Evolutionary conservation across 2,329 filamentous ascomycete species (phyloP).

Genomic region (Trichoderma atrobrunneum): DNA sequence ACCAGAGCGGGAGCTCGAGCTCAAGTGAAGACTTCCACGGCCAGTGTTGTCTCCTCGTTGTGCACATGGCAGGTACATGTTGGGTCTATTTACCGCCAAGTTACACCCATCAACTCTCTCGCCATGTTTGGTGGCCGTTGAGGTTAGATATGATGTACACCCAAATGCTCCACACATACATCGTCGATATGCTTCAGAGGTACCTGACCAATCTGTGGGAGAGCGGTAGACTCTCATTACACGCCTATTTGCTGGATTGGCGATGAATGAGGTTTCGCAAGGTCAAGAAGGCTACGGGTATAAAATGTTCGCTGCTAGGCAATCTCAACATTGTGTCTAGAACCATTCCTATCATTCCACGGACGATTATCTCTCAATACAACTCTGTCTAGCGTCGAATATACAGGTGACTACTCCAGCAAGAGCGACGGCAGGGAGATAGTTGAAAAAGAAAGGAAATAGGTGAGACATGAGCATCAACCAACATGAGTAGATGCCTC

Average conservation of each 20-base stretch:
- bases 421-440: not conserved
- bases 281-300: not conserved
- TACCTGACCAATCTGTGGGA: not conserved
- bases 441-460: not conserved
- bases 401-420: not conserved
- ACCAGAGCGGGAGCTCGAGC: not conserved
- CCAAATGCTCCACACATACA: not conserved
- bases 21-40: not conserved
- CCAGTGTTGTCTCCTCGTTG: not conserved
- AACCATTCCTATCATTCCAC: not conserved
- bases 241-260: not conserved
- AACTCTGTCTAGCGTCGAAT: not conserved
- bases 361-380: not conserved
- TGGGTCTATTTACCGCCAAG: not conserved
- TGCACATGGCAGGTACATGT: not conserved
- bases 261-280: not conserved
- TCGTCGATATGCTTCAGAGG: not conserved
- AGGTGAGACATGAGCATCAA: not conserved
- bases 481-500: not conserved
- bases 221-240: not conserved
- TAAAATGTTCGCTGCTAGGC: conserved; percentile 2
- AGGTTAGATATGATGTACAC: not conserved
- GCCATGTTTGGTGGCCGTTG: not conserved
- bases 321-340: not conserved
- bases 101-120: not conserved